These are phyloP conservation scores for Prunus persica DNA, from an alignment of 306 rosid genomes.

Conservation along the genomic window DNA sequence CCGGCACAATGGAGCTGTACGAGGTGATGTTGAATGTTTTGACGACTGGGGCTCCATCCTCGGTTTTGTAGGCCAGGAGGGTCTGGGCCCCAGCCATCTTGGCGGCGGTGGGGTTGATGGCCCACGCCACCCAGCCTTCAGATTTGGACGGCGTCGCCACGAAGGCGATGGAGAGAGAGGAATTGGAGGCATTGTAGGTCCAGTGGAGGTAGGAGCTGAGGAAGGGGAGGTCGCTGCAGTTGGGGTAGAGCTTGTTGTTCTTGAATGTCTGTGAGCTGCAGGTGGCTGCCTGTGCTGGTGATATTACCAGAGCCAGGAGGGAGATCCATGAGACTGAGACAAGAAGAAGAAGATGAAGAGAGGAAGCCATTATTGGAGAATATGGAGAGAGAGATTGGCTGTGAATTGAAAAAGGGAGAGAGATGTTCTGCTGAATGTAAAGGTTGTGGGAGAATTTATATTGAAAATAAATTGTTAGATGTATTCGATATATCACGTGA, in stretches of 20 bases:
- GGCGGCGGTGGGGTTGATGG: conserved; percentile 27
- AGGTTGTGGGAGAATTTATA: not conserved
- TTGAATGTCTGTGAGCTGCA: conserved; percentile 42
- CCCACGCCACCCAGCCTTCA: conserved; percentile 42
- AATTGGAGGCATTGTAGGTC: conserved; percentile 52
- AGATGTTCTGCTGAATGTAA: not conserved
- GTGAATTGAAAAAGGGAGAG: too few relatives aligned
- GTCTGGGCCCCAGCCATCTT: conserved; percentile 35
- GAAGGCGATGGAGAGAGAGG: conserved; percentile 60
- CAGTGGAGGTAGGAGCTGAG: conserved; percentile 59
- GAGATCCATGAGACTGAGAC: not conserved
- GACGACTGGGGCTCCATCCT: conserved; percentile 8
- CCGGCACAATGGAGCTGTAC: not conserved
- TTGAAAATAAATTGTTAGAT: not conserved
- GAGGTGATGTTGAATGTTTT: conserved; percentile 20
- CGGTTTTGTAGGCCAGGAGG: conserved; percentile 19
- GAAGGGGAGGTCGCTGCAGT: conserved; percentile 52
- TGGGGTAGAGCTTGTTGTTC: conserved; percentile 28
- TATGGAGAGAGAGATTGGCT: not conserved
- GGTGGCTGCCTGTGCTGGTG: conserved; percentile 23
- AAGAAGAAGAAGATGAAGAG: not conserved
- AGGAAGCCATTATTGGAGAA: conserved; percentile 26
- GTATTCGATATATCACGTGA: not conserved
- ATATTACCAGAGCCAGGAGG: conserved; percentile 16
- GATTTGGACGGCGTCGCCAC: conserved; percentile 34